Evolutionary conservation across 1,284 basidiomycete species (phyloP), one percentile per base, ranked within the genome.

Genomic region (Microbotryum intermedium): DNA sequence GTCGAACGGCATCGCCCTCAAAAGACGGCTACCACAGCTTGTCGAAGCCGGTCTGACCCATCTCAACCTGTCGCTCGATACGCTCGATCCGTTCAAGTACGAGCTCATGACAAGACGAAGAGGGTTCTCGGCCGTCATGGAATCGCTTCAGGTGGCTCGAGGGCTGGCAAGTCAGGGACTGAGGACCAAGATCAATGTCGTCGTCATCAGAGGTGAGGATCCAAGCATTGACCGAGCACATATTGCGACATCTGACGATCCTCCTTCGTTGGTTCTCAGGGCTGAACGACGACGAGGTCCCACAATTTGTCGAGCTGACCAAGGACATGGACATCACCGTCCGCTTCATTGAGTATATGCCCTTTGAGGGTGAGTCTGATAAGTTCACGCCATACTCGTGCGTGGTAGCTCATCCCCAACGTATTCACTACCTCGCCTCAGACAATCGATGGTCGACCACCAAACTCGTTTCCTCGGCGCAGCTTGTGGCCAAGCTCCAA

Each of bases 291-390:
- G 72, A 77, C 18, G 89, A 93, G 74, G 78, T 90, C 2, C 73
- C 83, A 4, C 83, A 87, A 61, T 92, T 93, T 71, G 82, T 90
- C 26, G 82, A 84, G 65, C 77, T 90, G 73, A 89, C 88, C 5
- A 79, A 72, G 69, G 75, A 85, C 50, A 77, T 78, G 58, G 74
- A 77, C 3, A 74, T 91, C 46, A 87, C 83, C 47, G 82, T 91
- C 25, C 83, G 90, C 21, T 90, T 93, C 73, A 92, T 92, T 61
- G 89, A 91, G 74, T 92, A 90, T 72, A 92, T 93, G 90, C 90
- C 90, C 9, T 93, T 93, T 72, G 86, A 84, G 71, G 88, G 86
- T 86, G 68, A 69, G 74, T 72, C 34, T 21, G 6, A 20, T 8
- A 0, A n/a, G n/a, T n/a, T 21, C n/a, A 8, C 10, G 13, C 26